phyloP scores from a whole-genome alignment of 208 protist species.

The Borovskyia barvae region DNA sequence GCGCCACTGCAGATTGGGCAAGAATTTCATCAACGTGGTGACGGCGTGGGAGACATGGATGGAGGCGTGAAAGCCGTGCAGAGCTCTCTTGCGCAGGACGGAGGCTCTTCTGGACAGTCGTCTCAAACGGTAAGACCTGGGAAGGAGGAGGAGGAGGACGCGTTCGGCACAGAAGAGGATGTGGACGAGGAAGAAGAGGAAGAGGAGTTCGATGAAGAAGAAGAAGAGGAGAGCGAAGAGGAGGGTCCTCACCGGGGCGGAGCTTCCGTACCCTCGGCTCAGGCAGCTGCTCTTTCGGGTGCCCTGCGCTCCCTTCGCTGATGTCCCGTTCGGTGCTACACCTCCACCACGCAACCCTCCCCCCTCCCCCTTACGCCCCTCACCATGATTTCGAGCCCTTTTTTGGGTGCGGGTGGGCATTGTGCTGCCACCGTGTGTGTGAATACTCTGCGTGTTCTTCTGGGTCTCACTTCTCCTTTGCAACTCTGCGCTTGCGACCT shows the following conservation, averaged over 20 bases:
- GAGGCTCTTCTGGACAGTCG: background rate
- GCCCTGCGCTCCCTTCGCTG: background rate
- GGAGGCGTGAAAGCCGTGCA: background rate
- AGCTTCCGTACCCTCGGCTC: background rate
- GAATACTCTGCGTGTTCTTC: too few species aligned
- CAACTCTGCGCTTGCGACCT: too few species aligned
- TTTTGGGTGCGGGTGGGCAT: too few species aligned
- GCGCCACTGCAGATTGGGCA: constrained; percentile 22
- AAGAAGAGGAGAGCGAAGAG: constrained; percentile 19
- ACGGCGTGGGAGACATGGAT: background rate
- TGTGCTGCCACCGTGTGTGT: too few species aligned
- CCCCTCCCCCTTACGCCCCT: too few species aligned
- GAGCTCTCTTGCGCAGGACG: background rate
- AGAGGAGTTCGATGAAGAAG: constrained; percentile 5
- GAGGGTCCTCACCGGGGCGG: constrained; percentile 6
- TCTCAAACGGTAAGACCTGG: background rate
- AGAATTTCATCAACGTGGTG: constrained; percentile 41
- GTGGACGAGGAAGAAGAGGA: constrained; percentile 4
- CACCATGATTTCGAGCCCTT: too few species aligned
- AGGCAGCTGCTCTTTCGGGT: background rate
- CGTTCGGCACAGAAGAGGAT: constrained; percentile 4
- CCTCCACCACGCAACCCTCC: too few species aligned
- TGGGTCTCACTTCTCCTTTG: too few species aligned
- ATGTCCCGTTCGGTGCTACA: too few species aligned
- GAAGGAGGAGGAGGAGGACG: background rate